These are phyloP conservation scores for Chlamydomonas sp. DNA, from an alignment of 139 green algal species.

Conservation along the genomic window DNA sequence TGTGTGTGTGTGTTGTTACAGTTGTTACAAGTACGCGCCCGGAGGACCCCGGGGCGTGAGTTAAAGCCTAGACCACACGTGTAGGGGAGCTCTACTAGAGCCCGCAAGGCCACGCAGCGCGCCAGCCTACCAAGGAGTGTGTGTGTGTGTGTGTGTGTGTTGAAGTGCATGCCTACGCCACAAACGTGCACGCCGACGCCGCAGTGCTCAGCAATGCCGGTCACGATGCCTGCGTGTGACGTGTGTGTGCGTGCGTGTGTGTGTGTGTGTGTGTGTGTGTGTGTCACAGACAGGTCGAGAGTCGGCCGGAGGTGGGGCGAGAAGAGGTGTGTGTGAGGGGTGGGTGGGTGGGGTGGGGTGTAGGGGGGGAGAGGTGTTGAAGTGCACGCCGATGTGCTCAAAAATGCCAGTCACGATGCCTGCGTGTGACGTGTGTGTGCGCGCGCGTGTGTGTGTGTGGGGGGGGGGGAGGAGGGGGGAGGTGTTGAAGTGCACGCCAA, in stretches of 20 bases:
- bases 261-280: neutral
- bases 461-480: neutral
- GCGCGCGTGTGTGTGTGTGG: neutral
- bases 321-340: too few species aligned
- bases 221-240: too few species aligned
- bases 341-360: neutral
- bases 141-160: neutral
- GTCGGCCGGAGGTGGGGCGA: too few species aligned
- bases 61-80: neutral
- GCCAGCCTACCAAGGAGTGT: neutral
- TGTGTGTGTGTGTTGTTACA: too few species aligned
- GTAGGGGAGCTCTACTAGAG: too few species aligned
- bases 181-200: too few species aligned
- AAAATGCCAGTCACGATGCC: conserved; percentile 27
- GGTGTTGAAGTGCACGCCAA: conserved; percentile 82
- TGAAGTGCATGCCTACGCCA: neutral
- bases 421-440: too few species aligned
- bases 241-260: neutral
- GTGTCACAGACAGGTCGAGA: too few species aligned
- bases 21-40: too few species aligned
- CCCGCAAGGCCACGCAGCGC: neutral
- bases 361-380: conserved; percentile 54
- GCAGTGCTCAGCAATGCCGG: too few species aligned
- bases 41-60: too few species aligned
- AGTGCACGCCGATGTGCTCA: conserved; percentile 65